These are phyloP conservation scores for Fusarium compactum DNA, from an alignment of 2,329 filamentous ascomycete genomes.

Conservation along the genomic window DNA sequence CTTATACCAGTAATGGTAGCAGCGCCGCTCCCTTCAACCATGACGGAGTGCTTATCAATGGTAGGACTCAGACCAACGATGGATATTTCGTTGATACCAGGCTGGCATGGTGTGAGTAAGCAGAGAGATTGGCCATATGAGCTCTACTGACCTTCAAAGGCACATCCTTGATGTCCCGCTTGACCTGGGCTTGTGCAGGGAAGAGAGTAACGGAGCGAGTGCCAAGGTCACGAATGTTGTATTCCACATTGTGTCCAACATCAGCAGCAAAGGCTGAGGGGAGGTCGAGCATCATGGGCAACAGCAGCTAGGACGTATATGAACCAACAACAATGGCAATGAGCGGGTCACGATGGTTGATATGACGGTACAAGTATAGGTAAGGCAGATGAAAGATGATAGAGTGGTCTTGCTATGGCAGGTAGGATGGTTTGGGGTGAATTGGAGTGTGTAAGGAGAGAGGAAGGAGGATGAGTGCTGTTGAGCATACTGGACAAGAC, in stretches of 20 bases:
- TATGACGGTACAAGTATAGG: background rate
- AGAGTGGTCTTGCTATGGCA: background rate
- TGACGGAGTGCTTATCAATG: conserved; percentile 70
- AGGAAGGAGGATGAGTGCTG: conserved; percentile 6
- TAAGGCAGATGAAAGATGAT: background rate
- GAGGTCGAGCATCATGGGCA: background rate
- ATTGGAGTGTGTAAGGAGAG: background rate
- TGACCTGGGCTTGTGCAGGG: conserved; percentile 69
- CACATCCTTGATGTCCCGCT: conserved; percentile 69
- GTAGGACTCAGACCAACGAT: conserved; percentile 67
- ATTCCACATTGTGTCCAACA: conserved; percentile 59
- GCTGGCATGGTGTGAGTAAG: conserved; percentile 48
- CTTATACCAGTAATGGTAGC: conserved; percentile 72
- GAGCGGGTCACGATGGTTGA: background rate
- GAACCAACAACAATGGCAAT: background rate
- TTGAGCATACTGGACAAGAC: conserved; percentile 21
- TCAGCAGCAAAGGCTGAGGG: conserved; percentile 52
- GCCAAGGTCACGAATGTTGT: conserved; percentile 66
- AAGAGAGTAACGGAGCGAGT: conserved; percentile 74
- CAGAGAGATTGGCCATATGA: background rate
- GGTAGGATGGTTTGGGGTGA: no score
- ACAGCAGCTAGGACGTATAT: background rate
- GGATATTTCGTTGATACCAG: conserved; percentile 69
- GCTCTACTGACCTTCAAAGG: conserved; percentile 44
- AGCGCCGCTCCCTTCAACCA: conserved; percentile 67